These are phyloP conservation scores for Kwoniella europaea DNA, from an alignment of 768 basidiomycete genomes.

Conservation along the genomic window DNA sequence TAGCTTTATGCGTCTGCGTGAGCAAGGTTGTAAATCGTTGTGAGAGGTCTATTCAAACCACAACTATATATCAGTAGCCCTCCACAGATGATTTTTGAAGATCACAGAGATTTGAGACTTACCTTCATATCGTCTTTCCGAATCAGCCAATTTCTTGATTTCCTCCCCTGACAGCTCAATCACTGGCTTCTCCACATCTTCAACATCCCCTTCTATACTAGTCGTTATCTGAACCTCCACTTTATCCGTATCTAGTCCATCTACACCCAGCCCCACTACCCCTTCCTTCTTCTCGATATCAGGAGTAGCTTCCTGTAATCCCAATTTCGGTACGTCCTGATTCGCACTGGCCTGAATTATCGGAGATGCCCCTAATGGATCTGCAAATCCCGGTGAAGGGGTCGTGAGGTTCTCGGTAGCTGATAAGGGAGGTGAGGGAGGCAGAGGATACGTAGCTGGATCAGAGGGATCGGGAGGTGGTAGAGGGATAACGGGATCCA, in stretches of 20 bases:
- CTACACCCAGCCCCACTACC: conserved; percentile 9
- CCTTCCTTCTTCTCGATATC: conserved; percentile 14
- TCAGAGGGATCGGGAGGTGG: conserved; percentile 43
- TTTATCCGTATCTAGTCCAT: conserved; percentile 4
- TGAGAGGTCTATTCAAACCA: conserved; percentile 30
- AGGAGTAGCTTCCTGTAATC: conserved; percentile 23
- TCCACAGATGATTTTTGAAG: too few relatives aligned
- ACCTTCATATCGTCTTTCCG: conserved; percentile 36
- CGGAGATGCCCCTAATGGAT: conserved; percentile 47
- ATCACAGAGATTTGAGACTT: neutral
- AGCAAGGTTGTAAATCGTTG: conserved; percentile 30
- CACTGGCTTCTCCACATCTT: conserved; percentile 9
- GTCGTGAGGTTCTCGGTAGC: conserved; percentile 8
- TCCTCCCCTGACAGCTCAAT: conserved; percentile 21
- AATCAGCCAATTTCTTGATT: conserved; percentile 21
- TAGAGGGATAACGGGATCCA: conserved; percentile 21
- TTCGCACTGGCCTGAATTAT: neutral
- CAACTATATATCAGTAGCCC: too few relatives aligned
- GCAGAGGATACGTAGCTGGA: conserved; percentile 50
- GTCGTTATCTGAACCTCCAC: neutral
- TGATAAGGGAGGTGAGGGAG: conserved; percentile 40
- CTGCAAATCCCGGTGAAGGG: conserved; percentile 23
- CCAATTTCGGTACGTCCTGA: conserved; percentile 18
- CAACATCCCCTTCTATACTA: conserved; percentile 1
- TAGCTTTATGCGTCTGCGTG: conserved; percentile 55